Evolutionary conservation across 768 basidiomycete genomes (phyloP).

Genomic region (Trametes meyenii): DNA sequence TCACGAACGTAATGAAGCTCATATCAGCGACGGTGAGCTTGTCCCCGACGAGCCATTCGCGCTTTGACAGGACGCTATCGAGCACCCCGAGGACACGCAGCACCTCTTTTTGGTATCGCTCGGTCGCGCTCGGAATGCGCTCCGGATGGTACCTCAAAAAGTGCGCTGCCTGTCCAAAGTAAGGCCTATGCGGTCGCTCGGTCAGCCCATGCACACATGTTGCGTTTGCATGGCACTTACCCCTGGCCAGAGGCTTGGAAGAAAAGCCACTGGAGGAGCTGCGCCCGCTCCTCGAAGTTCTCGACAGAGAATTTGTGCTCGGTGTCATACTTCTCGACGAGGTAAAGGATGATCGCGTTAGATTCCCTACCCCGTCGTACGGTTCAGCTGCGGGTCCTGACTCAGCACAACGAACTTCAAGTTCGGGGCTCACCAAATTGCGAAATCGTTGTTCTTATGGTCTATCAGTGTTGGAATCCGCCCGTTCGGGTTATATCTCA

Average conservation of each 20-base stretch:
- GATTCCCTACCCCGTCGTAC: conserved; percentile 24
- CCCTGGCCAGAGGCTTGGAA: conserved; percentile 34
- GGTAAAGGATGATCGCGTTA: conserved; percentile 43
- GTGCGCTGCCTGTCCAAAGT: conserved; percentile 14
- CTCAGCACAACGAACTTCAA: neutral
- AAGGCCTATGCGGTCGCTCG: neutral
- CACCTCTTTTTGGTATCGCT: conserved; percentile 21
- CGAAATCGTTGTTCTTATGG: conserved; percentile 30
- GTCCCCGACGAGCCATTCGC: conserved; percentile 16
- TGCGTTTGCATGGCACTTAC: conserved; percentile 1
- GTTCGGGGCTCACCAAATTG: conserved; percentile 22
- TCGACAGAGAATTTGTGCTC: conserved; percentile 33
- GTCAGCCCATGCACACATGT: neutral
- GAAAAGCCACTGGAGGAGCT: conserved; percentile 43
- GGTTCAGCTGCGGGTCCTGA: neutral
- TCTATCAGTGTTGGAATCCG: conserved; percentile 37
- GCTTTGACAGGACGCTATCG: conserved; percentile 6
- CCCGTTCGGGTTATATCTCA: conserved; percentile 32
- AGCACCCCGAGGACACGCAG: conserved; percentile 16
- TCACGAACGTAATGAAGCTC: conserved; percentile 15
- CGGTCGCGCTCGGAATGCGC: conserved; percentile 16
- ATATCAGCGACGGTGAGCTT: conserved; percentile 17
- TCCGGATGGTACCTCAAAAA: conserved; percentile 9
- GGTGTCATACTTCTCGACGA: conserved; percentile 43
- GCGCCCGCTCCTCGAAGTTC: neutral